These are phyloP conservation scores for Eutrema yunnanense DNA, from an alignment of 345 rosid species.

Conservation along the genomic window DNA sequence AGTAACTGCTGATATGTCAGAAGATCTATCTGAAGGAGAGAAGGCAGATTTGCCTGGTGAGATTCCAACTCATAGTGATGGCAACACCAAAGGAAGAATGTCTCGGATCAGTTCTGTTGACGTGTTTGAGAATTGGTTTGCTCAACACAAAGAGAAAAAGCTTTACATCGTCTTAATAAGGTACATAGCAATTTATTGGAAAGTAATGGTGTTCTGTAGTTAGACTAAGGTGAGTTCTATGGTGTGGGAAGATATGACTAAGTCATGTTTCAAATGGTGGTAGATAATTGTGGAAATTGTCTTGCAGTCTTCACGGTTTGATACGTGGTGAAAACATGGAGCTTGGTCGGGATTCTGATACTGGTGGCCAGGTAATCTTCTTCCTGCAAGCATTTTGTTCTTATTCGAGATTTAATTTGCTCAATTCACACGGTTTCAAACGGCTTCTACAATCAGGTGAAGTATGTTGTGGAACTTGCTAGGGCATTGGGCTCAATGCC, in stretches of 20 bases:
- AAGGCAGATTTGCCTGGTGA: constrained; percentile 52
- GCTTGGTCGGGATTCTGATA: constrained; percentile 85
- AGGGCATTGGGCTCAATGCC: constrained; percentile 77
- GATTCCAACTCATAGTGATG: constrained; percentile 42
- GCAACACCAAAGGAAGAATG: constrained; percentile 42
- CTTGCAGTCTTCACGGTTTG: constrained; percentile 74
- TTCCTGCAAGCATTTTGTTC: not conserved
- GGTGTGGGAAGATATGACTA: too few species aligned
- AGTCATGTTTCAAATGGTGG: not conserved
- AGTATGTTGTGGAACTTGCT: constrained; percentile 86
- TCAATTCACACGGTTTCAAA: not conserved
- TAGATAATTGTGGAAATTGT: not conserved
- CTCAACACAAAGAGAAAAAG: constrained; percentile 63
- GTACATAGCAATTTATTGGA: constrained; percentile 20
- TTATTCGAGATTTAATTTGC: not conserved
- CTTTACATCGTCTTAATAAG: constrained; percentile 78
- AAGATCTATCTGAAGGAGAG: constrained; percentile 71
- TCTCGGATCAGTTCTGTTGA: constrained; percentile 60
- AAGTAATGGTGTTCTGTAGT: not conserved
- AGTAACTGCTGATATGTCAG: constrained; percentile 78
- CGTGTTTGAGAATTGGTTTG: constrained; percentile 64
- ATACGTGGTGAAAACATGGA: constrained; percentile 84
- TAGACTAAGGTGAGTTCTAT: not conserved
- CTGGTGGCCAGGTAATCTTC: constrained; percentile 69
- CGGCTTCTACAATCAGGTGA: constrained; percentile 41